Base-by-base conservation (phyloP, 495 filamentous ascomycete species). In the Chaetomium fimeti region DNA sequence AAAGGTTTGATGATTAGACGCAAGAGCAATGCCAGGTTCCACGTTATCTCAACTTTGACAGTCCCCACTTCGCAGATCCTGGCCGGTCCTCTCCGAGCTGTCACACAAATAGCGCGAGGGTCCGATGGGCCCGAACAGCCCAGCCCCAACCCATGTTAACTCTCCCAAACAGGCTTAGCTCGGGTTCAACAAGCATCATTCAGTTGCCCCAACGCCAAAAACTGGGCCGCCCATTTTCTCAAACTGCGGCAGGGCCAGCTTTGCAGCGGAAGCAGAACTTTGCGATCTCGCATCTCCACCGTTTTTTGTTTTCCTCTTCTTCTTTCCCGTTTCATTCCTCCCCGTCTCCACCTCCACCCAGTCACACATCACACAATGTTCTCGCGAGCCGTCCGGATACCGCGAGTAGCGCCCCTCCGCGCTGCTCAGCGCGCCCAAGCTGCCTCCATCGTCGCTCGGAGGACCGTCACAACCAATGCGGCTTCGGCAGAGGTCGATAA, bases 381-480 rank as follows among this genome's bases (percentile, higher is more conserved):
- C 73, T 83, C 82, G 62, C 77, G 80, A 72, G 78, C 81, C 68
- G 72, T 81, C 71, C 78, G 81, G 72, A 70, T 79, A 58, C 76
- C 78, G 60, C 73, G 77, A 72, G 78, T 77, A 48, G 69, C 76
- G 73, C 79, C 78, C 66, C 65, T 72, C 62, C 74, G 79, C 67
- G 74, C 75, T 64, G 61, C 71, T 63, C 61, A 52, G 55, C 72
- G 78, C 74, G 62, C 81, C 67, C 78, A 85, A 60, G 69, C 84
- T 62, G 78, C 83, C 72, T 83, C 87, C 81, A 47, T 74, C 60
- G 70, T 61, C 28, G 69, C 71, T 49, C 63, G 71, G 61, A 69
- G 93, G 74, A 83, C 86, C 68, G 93, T 98, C 74, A 98, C 93
- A 56, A 97, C 93, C 58, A 90, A 98, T 79, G 93, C 94, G 61